Evolutionary conservation across 768 basidiomycete genomes (phyloP).

Genomic region (Suillus discolor): DNA sequence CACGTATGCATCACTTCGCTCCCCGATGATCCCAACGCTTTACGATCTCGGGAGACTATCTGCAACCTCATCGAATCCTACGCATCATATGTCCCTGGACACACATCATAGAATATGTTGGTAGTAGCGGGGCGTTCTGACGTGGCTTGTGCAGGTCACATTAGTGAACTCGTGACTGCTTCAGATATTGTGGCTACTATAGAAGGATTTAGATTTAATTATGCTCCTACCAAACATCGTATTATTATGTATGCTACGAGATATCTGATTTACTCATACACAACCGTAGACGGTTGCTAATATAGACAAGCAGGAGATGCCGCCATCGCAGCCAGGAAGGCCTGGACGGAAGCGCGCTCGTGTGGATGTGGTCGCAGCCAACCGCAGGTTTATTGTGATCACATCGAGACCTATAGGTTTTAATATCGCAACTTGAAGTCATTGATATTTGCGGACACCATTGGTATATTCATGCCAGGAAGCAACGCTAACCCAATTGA

Average conservation of each 20-base stretch:
- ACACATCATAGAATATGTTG: no score
- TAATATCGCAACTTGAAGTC: no score
- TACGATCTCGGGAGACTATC: no score
- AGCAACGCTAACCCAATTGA: neutral
- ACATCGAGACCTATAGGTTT: no score
- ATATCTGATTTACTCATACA: neutral
- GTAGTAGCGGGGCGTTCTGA: no score
- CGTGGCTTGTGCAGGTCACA: neutral
- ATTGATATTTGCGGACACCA: neutral
- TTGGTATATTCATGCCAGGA: neutral
- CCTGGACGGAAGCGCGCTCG: no score
- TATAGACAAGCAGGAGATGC: neutral
- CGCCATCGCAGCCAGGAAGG: no score
- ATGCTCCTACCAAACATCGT: neutral
- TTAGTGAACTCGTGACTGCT: neutral
- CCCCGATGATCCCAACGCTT: neutral
- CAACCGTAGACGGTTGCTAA: neutral
- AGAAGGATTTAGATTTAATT: neutral
- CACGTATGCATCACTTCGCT: conserved; percentile 44
- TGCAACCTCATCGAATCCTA: neutral
- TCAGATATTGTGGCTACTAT: neutral
- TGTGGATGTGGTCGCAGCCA: no score
- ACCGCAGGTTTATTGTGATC: no score
- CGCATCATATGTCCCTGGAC: neutral
- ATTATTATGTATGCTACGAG: neutral